Conservation (phyloP, 164 flowering plant genomes). For the Vitis riparia region DNA sequence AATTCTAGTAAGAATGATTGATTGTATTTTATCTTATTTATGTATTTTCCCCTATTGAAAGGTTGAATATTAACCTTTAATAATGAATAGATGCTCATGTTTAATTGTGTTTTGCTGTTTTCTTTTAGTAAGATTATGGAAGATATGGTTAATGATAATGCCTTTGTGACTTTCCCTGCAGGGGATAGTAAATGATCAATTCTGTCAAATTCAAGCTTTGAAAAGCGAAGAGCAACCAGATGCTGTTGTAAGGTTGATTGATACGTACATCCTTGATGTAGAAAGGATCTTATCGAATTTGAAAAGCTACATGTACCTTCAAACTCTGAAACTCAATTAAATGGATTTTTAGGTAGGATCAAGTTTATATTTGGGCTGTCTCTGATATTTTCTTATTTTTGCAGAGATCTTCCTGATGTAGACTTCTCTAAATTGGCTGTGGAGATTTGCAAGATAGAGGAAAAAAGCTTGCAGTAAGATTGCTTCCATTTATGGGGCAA, state of each 20-base stretch:
- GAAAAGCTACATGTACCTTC: conserved; percentile 18
- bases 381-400: conserved; percentile 3
- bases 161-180: conserved; percentile 1
- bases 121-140: background rate
- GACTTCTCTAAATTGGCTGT: conserved; percentile 21
- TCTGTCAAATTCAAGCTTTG: conserved; percentile 3
- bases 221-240: conserved; percentile 11
- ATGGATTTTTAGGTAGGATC: background rate
- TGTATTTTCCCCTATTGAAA: background rate
- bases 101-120: background rate
- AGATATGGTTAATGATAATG: background rate
- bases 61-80: background rate
- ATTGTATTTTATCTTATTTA: background rate
- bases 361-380: background rate
- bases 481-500: background rate
- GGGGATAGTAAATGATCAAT: conserved; percentile 16
- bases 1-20: background rate
- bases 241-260: conserved; percentile 13
- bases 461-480: conserved; percentile 24
- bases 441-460: conserved; percentile 15
- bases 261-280: conserved; percentile 19
- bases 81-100: background rate
- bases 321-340: background rate
- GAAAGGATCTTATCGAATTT: conserved; percentile 21
- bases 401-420: conserved; percentile 24